These are phyloP conservation scores for Boeremia lycopersici DNA, from an alignment of 2,329 filamentous ascomycete genomes.

Conservation along the genomic window DNA sequence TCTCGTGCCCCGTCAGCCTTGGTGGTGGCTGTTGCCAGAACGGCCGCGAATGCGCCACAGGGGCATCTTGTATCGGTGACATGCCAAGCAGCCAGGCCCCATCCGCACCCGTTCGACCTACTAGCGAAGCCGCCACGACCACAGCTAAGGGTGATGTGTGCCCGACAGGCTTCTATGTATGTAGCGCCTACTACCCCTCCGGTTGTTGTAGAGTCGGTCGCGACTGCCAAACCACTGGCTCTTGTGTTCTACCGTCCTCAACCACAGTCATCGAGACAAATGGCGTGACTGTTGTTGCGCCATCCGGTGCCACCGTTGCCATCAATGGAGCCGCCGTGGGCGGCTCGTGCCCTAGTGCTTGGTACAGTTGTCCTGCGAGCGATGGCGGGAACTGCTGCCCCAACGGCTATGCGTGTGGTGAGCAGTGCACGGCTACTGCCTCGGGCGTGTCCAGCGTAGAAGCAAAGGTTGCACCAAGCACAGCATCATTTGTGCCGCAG, in stretches of 20 bases:
- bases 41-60: conserved; percentile 51
- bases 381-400: conserved; percentile 84
- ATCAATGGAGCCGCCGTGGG: conserved; percentile 47
- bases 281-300: conserved; percentile 74
- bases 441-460: conserved; percentile 33
- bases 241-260: conserved; percentile 67
- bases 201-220: conserved; percentile 90
- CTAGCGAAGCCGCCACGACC: conserved; percentile 48
- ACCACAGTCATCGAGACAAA: conserved; percentile 69
- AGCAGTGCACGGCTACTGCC: conserved; percentile 45
- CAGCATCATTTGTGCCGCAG: conserved; percentile 36
- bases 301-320: conserved; percentile 54
- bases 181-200: conserved; percentile 77
- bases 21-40: conserved; percentile 58
- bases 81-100: conserved; percentile 45
- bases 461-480: conserved; percentile 48
- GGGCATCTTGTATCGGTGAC: conserved; percentile 46
- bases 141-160: conserved; percentile 71
- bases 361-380: conserved; percentile 73
- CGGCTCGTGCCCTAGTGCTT: conserved; percentile 72
- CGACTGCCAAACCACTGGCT: conserved; percentile 75
- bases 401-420: conserved; percentile 52
- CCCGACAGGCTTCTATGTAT: conserved; percentile 91
- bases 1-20: conserved; percentile 53
- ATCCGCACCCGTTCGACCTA: conserved; percentile 51